Conservation (phyloP, 495 filamentous ascomycete genomes). For the Acidomyces sp. region DNA sequence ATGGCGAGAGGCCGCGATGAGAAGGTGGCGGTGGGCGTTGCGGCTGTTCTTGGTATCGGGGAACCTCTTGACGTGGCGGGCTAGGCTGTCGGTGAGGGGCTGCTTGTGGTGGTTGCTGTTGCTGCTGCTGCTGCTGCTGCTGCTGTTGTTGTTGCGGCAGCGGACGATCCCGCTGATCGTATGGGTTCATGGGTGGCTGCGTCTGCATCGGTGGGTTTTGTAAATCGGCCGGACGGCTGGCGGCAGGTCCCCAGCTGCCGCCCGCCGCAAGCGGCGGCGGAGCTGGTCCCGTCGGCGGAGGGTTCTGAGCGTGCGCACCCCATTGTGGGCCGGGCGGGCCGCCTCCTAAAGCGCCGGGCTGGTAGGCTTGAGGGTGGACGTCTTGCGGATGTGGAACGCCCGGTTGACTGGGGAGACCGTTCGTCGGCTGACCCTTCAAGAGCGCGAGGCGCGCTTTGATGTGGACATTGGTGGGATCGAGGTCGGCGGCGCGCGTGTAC, state of each 20-base stretch:
- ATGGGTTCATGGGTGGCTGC: slow-evolving; percentile 54
- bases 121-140: slow-evolving; percentile 32
- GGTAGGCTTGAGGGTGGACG: slow-evolving; percentile 46
- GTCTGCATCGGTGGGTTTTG: slow-evolving; percentile 53
- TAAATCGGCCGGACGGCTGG: slow-evolving; percentile 61
- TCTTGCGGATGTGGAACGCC: slow-evolving; percentile 64
- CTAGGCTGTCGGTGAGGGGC: slow-evolving; percentile 45
- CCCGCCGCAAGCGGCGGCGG: slow-evolving; percentile 32
- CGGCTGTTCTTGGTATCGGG: slow-evolving; percentile 50
- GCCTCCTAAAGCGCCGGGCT: slow-evolving; percentile 35
- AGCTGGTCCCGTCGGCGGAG: slow-evolving; percentile 42
- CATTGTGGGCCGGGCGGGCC: slow-evolving; percentile 71
- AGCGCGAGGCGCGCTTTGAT: slow-evolving; percentile 92
- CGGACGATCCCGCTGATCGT: slow-evolving; percentile 61
- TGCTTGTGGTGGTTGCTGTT: too few relatives aligned
- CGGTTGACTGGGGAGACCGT: slow-evolving; percentile 50
- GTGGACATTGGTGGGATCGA: slow-evolving; percentile 85
- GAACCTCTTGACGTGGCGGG: slow-evolving; percentile 46
- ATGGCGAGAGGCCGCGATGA: slow-evolving; percentile 42
- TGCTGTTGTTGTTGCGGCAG: slow-evolving; percentile 34
- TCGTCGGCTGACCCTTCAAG: slow-evolving; percentile 62
- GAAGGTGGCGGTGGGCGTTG: slow-evolving; percentile 42
- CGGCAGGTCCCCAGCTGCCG: slow-evolving; percentile 60
- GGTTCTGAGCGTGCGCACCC: slow-evolving; percentile 43
- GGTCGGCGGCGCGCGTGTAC: slow-evolving; percentile 84